Evolutionary conservation across 164 flowering plant species (phyloP).

Genomic region (Houttuynia cordata): DNA sequence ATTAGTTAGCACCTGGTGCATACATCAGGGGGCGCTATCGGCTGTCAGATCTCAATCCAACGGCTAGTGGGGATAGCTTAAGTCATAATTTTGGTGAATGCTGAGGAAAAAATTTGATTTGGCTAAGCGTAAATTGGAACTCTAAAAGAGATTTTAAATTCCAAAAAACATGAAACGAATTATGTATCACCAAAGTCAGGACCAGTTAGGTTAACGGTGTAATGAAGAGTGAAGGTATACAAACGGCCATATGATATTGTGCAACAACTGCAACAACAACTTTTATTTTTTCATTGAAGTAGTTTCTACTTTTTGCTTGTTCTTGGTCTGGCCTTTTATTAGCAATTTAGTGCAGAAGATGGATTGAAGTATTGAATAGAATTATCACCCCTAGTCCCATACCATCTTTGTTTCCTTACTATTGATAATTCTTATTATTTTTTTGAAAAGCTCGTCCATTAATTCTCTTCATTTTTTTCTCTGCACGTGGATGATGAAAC

Average conservation of each 20-base stretch:
- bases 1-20: too few species aligned
- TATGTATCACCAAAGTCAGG: background rate
- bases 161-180: background rate
- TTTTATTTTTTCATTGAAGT: background rate
- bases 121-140: too few species aligned
- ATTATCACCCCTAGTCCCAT: background rate
- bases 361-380: background rate
- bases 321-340: constrained; percentile 6
- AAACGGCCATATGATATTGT: background rate
- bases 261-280: background rate
- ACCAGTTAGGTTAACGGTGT: background rate
- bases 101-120: too few species aligned
- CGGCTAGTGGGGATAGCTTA: too few species aligned
- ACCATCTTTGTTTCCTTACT: background rate
- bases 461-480: too few species aligned
- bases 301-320: background rate
- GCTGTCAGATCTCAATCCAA: too few species aligned
- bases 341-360: background rate
- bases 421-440: background rate
- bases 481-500: constrained; percentile 6
- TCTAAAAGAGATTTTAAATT: too few species aligned
- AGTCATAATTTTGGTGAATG: too few species aligned
- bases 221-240: background rate
- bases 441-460: background rate
- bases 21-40: too few species aligned